Evolutionary conservation across 257 asterid species (phyloP).

Genomic region (Striga asiatica): DNA sequence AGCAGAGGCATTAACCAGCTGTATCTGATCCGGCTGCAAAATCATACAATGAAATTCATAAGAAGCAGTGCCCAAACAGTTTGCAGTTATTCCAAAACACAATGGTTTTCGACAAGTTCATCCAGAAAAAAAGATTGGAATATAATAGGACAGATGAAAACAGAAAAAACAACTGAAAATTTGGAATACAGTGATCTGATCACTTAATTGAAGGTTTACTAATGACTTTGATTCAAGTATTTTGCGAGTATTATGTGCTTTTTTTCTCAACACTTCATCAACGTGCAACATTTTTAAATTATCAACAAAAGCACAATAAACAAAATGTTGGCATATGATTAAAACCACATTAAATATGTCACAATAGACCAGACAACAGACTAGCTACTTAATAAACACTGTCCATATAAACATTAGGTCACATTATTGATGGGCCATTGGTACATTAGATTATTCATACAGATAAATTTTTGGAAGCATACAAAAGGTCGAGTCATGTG

Average conservation of each 20-base stretch:
- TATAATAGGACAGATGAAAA: not conserved
- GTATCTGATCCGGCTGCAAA: not conserved
- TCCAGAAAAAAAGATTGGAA: not conserved
- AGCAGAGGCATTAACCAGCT: not conserved
- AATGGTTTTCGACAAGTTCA: not conserved
- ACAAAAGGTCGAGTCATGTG: not conserved
- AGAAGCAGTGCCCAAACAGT: not conserved
- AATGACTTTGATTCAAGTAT: not conserved
- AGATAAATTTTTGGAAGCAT: not conserved
- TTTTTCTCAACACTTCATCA: too few species aligned
- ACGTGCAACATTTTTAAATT: not conserved
- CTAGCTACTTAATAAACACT: not conserved
- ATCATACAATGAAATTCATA: not conserved
- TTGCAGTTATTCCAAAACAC: not conserved
- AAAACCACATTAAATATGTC: too few species aligned
- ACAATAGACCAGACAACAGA: too few species aligned
- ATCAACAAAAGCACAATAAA: not conserved
- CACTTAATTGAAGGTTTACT: too few species aligned
- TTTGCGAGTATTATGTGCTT: not conserved
- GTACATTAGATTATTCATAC: not conserved
- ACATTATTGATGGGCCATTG: not conserved
- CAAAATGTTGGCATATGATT: too few species aligned
- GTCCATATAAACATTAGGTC: not conserved
- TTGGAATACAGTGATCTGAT: too few species aligned
- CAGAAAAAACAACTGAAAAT: not conserved